phyloP scores from a whole-genome alignment of 768 basidiomycete species.

The Termitomyces sp. region DNA sequence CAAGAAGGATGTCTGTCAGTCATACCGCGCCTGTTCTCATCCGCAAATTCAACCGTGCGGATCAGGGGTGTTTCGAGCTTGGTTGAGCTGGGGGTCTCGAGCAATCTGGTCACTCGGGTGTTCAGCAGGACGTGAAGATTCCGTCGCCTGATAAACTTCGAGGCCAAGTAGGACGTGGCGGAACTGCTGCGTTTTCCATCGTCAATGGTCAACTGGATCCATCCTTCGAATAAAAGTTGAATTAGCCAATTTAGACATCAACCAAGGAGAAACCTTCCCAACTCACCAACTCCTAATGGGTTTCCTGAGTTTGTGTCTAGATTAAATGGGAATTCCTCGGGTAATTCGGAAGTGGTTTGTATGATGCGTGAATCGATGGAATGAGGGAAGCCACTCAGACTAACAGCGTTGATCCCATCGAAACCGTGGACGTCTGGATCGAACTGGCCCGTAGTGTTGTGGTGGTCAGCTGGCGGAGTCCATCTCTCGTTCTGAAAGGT shows the following conservation, averaged over 20 bases:
- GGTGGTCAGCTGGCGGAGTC: slow-evolving; percentile 18
- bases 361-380: slow-evolving; percentile 33
- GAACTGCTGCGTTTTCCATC: slow-evolving; percentile 15
- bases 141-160: slow-evolving; percentile 20
- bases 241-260: neutral
- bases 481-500: slow-evolving; percentile 26
- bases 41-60: slow-evolving; percentile 8
- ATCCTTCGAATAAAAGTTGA: slow-evolving; percentile 11
- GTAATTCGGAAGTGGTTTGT: slow-evolving; percentile 31
- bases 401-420: slow-evolving; percentile 27
- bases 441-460: slow-evolving; percentile 30
- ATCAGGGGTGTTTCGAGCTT: neutral
- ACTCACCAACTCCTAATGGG: slow-evolving; percentile 39
- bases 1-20: neutral
- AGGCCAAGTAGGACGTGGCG: slow-evolving; percentile 14
- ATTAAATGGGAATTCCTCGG: slow-evolving; percentile 38
- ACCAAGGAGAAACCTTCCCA: neutral
- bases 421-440: slow-evolving; percentile 22
- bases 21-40: slow-evolving; percentile 1
- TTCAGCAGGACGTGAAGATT: slow-evolving; percentile 29
- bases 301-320: slow-evolving; percentile 42
- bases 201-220: slow-evolving; percentile 16
- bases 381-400: slow-evolving; percentile 22
- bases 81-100: slow-evolving; percentile 13
- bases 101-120: slow-evolving; percentile 23